Conservation (phyloP, 148 eudicot genomes). For the Cornus controversa region DNA sequence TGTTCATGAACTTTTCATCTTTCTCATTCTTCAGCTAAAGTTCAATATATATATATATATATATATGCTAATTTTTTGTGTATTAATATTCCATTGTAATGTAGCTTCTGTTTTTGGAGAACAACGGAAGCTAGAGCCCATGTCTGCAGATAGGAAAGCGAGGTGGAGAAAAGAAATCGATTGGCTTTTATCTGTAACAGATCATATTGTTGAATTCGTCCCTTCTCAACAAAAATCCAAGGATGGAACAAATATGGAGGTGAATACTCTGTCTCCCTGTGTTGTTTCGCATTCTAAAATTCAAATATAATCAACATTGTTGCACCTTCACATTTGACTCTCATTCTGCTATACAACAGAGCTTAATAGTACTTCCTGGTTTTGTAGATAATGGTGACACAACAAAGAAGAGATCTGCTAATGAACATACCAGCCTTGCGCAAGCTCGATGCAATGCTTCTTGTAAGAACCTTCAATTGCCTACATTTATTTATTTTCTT, state of each 20-base stretch:
- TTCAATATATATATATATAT: too few species aligned
- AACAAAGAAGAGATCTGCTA: conserved; percentile 52
- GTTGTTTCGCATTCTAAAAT: too few species aligned
- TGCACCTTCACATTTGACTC: too few species aligned
- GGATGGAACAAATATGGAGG: conserved; percentile 57
- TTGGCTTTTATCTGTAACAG: conserved; percentile 68
- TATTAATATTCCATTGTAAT: neutral
- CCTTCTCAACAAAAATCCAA: conserved; percentile 48
- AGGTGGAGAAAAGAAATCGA: conserved; percentile 66
- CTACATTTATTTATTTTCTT: neutral
- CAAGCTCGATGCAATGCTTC: conserved; percentile 65
- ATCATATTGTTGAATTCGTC: conserved; percentile 60
- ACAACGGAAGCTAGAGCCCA: conserved; percentile 59
- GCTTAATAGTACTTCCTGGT: neutral
- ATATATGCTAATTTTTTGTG: neutral
- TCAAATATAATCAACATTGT: too few species aligned
- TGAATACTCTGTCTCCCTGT: neutral
- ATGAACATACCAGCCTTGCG: conserved; percentile 65
- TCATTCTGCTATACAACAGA: neutral
- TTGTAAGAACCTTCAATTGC: conserved; percentile 30
- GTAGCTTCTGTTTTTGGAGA: conserved; percentile 73
- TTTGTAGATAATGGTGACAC: conserved; percentile 56
- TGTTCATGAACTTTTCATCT: too few species aligned
- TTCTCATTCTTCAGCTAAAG: too few species aligned
- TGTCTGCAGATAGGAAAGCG: conserved; percentile 48